Conservation (phyloP, 2,329 filamentous ascomycete genomes). For the Paraconiothyrium brasiliense region DNA sequence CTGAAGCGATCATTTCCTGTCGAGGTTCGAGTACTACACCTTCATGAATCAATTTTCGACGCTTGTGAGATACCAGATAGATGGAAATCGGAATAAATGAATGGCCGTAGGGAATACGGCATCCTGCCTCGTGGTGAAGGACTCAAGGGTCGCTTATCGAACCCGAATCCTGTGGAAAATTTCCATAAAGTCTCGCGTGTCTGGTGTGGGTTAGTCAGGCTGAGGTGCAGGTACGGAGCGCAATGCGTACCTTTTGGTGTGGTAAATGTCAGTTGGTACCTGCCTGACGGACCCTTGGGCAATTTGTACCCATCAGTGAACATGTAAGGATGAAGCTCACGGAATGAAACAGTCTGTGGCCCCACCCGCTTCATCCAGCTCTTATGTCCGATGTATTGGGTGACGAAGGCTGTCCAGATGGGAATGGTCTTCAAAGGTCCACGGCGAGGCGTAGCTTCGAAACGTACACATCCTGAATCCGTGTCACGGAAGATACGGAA, state of each 20-base stretch:
- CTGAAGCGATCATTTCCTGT: background rate
- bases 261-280: conserved; percentile 47
- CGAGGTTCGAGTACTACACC: background rate
- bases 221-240: background rate
- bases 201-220: conserved; percentile 22
- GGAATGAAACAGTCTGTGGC: conserved; percentile 57
- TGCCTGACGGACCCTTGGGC: conserved; percentile 40
- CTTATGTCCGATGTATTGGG: conserved; percentile 54
- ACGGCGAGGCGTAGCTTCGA: conserved; percentile 65
- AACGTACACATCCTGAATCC: conserved; percentile 61
- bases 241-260: conserved; percentile 38
- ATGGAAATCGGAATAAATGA: background rate
- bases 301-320: conserved; percentile 62
- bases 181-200: conserved; percentile 42
- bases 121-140: background rate
- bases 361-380: conserved; percentile 59
- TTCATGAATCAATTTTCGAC: background rate
- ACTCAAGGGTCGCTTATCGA: conserved; percentile 11
- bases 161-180: conserved; percentile 42
- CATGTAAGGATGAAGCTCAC: conserved; percentile 62
- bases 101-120: background rate
- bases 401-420: conserved; percentile 64
- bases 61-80: background rate
- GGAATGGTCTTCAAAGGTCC: conserved; percentile 64
- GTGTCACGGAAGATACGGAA: conserved; percentile 64